Percentiles rank a stretch among this genome's conserved stretches.
Evolutionary conservation across 495 filamentous ascomycete species (phyloP).

Genomic region (Hypoxylon lienhwacheense): DNA sequence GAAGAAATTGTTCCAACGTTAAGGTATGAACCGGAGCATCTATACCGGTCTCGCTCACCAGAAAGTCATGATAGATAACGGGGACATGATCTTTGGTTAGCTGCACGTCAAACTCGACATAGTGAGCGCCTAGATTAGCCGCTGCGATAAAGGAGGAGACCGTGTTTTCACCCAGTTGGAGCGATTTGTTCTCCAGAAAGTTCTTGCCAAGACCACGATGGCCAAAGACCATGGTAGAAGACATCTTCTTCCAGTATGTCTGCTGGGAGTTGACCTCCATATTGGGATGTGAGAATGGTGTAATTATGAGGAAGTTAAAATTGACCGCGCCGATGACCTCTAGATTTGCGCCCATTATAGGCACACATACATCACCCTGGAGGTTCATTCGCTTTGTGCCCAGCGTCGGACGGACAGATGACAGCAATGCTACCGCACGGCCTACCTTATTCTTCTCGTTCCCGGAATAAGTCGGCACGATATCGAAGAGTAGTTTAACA

Average conservation of each 20-base stretch:
- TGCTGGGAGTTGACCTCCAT: slow-evolving; percentile 86
- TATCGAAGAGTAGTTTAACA: slow-evolving; percentile 90
- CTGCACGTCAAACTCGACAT: slow-evolving; percentile 95
- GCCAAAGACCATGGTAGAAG: slow-evolving; percentile 83
- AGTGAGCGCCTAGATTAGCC: slow-evolving; percentile 86
- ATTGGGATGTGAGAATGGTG: slow-evolving; percentile 89
- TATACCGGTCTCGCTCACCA: slow-evolving; percentile 97
- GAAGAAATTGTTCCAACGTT: slow-evolving; percentile 91
- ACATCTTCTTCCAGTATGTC: slow-evolving; percentile 86
- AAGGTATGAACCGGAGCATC: slow-evolving; percentile 96
- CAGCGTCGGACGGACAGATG: slow-evolving; percentile 76
- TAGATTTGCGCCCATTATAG: slow-evolving; percentile 78
- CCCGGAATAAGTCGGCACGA: slow-evolving; percentile 97
- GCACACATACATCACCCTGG: slow-evolving; percentile 90
- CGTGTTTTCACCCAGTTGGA: slow-evolving; percentile 96
- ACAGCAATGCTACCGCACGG: slow-evolving; percentile 87
- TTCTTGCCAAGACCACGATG: slow-evolving; percentile 96
- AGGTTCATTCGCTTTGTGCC: slow-evolving; percentile 79
- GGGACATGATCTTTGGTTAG: slow-evolving; percentile 98
- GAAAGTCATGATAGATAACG: slow-evolving; percentile 98
- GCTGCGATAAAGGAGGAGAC: slow-evolving; percentile 94
- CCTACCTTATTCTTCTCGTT: slow-evolving; percentile 83
- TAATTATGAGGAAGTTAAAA: slow-evolving; percentile 95
- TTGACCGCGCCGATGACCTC: slow-evolving; percentile 93
- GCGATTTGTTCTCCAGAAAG: slow-evolving; percentile 71